Percentiles rank a stretch among this genome's conserved stretches.
These are phyloP conservation scores for Pleurotus pulmonarius DNA, from an alignment of 768 basidiomycete species.

Conservation along the genomic window DNA sequence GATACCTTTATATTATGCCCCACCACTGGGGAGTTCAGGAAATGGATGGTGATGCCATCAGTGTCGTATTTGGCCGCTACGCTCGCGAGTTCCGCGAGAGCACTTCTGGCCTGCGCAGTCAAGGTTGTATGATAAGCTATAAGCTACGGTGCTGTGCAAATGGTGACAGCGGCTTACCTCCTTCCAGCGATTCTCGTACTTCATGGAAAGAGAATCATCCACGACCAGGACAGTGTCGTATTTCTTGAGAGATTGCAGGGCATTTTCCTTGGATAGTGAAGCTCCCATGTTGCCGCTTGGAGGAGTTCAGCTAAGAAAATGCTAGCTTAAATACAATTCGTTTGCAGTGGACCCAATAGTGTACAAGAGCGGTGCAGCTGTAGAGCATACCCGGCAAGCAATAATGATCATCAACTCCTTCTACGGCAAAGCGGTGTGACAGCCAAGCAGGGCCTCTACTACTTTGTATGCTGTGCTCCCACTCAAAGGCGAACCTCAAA, in stretches of 20 bases:
- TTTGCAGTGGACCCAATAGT: too few species aligned
- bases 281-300: background rate
- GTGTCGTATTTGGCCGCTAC: conserved; percentile 41
- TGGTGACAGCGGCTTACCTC: conserved; percentile 34
- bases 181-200: conserved; percentile 36
- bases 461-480: too few species aligned
- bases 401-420: too few species aligned
- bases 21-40: conserved; percentile 38
- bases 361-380: too few species aligned
- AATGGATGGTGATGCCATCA: conserved; percentile 55
- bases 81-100: conserved; percentile 39
- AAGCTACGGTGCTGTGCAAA: background rate
- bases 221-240: conserved; percentile 59
- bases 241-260: conserved; percentile 30
- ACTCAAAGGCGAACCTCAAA: too few species aligned
- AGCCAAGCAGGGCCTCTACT: too few species aligned
- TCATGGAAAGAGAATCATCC: conserved; percentile 62
- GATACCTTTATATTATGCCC: conserved; percentile 28
- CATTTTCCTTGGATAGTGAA: conserved; percentile 19
- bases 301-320: too few species aligned
- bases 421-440: too few species aligned
- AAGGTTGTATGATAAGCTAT: background rate
- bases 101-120: conserved; percentile 30
- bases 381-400: too few species aligned
- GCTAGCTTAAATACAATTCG: too few species aligned